Conservation (phyloP, 306 rosid species). For the Quercus wislizeni region DNA sequence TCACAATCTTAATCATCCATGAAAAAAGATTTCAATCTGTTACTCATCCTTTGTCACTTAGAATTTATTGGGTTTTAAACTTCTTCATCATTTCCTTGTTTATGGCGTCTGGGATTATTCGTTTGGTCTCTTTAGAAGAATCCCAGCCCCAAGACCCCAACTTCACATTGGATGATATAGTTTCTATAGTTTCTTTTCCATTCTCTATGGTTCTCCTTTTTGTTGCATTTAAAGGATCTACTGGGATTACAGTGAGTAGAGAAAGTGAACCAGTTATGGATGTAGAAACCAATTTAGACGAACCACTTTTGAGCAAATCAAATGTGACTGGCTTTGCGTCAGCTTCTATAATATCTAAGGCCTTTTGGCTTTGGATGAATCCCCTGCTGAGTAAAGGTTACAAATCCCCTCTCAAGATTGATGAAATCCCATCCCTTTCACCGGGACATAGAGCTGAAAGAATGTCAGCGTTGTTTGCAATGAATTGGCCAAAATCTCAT, state of each 20-base stretch:
- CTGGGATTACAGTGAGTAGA: conserved; percentile 41
- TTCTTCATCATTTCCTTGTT: conserved; percentile 51
- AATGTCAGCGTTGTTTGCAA: conserved; percentile 61
- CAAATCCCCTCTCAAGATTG: conserved; percentile 53
- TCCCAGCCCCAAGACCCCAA: conserved; percentile 13
- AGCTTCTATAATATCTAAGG: conserved; percentile 65
- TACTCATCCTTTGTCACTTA: conserved; percentile 64
- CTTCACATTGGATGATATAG: conserved; percentile 57
- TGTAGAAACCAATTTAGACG: conserved; percentile 30
- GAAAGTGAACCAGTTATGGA: conserved; percentile 22
- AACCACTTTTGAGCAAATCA: conserved; percentile 26
- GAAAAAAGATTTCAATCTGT: conserved; percentile 56
- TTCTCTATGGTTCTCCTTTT: conserved; percentile 48
- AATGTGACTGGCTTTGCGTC: conserved; percentile 73
- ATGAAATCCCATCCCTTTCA: conserved; percentile 70
- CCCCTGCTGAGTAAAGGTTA: conserved; percentile 83
- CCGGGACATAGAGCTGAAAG: conserved; percentile 72
- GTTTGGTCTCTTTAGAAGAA: conserved; percentile 39
- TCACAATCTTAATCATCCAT: conserved; percentile 53
- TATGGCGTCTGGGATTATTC: conserved; percentile 56
- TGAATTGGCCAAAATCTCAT: conserved; percentile 74
- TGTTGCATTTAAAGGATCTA: conserved; percentile 59
- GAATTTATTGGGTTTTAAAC: conserved; percentile 64
- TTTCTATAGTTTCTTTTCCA: conserved; percentile 57
- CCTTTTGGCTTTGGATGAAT: conserved; percentile 91